Percentiles rank a stretch among this genome's conserved stretches.
phyloP scores from a whole-genome alignment of 768 basidiomycete genomes.

The Lactarius hengduanensis region DNA sequence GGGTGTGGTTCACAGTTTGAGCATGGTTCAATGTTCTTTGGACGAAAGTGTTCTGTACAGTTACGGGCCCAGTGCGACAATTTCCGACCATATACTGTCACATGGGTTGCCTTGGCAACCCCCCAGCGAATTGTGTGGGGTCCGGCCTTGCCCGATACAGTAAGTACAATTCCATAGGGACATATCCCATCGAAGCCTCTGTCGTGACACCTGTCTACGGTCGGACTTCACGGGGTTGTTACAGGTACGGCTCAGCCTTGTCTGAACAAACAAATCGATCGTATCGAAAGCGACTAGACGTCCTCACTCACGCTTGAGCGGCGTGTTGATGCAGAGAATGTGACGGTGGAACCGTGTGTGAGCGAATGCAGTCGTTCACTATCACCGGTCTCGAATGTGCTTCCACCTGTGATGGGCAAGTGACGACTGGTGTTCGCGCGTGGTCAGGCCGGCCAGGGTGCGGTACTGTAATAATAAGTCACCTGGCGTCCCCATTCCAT shows the following conservation, averaged over 20 bases:
- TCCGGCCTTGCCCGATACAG: not conserved
- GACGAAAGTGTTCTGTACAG: not conserved
- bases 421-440: not conserved
- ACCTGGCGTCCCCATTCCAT: not conserved
- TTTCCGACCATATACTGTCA: too few species aligned
- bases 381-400: not conserved
- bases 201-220: conserved; percentile 2
- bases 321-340: conserved; percentile 7
- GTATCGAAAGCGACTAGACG: not conserved
- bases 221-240: conserved; percentile 1
- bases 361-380: not conserved
- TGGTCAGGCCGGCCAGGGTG: not conserved
- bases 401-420: not conserved
- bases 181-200: not conserved
- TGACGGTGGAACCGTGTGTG: conserved; percentile 8
- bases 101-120: conserved; percentile 17
- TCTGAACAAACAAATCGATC: not conserved
- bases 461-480: not conserved
- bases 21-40: not conserved
- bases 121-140: conserved; percentile 1
- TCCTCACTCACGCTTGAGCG: not conserved
- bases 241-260: not conserved
- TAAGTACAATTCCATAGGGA: conserved; percentile 6
- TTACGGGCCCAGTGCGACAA: too few species aligned
- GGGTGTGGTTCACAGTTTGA: not conserved